Conservation (phyloP, 139 green algal genomes). For the Coccomyxa sp. region DNA sequence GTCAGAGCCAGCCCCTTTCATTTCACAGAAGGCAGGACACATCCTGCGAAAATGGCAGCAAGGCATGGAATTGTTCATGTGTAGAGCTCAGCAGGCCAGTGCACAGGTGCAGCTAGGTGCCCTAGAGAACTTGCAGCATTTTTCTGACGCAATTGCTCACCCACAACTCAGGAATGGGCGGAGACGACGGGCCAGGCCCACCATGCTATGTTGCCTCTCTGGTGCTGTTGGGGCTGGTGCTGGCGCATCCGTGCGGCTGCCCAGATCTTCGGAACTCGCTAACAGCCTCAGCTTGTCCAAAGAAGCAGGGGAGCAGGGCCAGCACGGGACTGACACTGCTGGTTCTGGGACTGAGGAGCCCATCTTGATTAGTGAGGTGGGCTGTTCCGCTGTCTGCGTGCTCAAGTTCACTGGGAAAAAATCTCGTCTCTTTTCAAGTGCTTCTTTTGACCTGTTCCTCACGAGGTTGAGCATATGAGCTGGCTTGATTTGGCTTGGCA, state of each 20-base stretch:
- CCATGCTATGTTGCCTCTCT: not conserved
- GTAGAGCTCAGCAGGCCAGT: not conserved
- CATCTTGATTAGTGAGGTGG: constrained; percentile 20
- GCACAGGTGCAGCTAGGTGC: not conserved
- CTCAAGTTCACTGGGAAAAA: not conserved
- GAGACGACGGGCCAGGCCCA: not conserved
- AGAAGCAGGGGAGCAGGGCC: not conserved
- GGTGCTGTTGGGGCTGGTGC: no score
- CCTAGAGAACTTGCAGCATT: not conserved
- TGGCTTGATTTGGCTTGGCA: no score
- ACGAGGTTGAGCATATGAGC: no score
- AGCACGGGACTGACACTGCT: not conserved
- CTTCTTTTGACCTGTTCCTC: no score
- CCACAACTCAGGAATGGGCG: not conserved
- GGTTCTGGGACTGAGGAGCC: not conserved
- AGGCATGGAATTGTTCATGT: no score
- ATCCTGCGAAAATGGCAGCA: no score
- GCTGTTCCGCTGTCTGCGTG: not conserved
- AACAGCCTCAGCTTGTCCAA: not conserved
- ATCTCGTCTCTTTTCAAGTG: no score
- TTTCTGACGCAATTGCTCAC: not conserved
- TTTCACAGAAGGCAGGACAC: no score
- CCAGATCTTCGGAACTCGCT: no score
- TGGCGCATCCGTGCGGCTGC: no score
- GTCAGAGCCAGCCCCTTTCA: no score